Conservation (phyloP, 2,329 filamentous ascomycete genomes). For the Hymenoscyphus albidus region DNA sequence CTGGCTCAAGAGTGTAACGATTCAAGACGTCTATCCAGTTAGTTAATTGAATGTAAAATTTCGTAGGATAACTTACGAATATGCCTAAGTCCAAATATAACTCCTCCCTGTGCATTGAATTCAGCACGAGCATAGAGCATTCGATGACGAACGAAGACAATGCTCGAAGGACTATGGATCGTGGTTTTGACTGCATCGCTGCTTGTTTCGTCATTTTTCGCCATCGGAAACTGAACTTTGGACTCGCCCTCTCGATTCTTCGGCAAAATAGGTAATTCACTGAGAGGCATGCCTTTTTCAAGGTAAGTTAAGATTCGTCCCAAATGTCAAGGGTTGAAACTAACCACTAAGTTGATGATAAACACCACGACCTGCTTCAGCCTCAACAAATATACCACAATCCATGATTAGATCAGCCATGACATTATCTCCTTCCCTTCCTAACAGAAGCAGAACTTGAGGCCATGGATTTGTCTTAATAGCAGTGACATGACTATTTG, state of each 20-base stretch:
- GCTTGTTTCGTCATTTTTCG: background rate
- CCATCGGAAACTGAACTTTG: background rate
- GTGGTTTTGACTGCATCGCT: background rate
- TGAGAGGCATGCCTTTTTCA: slow-evolving; percentile 28
- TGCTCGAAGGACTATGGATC: slow-evolving; percentile 47
- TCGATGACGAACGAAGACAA: slow-evolving; percentile 73
- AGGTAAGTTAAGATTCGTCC: background rate
- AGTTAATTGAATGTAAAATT: slow-evolving; percentile 25
- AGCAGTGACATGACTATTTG: slow-evolving; percentile 65
- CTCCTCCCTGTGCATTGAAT: slow-evolving; percentile 61
- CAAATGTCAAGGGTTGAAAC: slow-evolving; percentile 22
- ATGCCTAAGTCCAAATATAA: slow-evolving; percentile 73
- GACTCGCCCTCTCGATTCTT: background rate
- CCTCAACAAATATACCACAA: slow-evolving; percentile 67
- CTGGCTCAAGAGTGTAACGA: slow-evolving; percentile 47
- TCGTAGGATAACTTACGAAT: slow-evolving; percentile 60
- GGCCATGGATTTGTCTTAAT: slow-evolving; percentile 74
- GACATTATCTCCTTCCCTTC: slow-evolving; percentile 68
- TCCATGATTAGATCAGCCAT: slow-evolving; percentile 76
- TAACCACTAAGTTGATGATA: slow-evolving; percentile 76
- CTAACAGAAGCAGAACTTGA: slow-evolving; percentile 68
- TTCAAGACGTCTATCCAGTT: slow-evolving; percentile 69
- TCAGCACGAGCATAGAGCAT: slow-evolving; percentile 81
- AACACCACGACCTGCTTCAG: slow-evolving; percentile 59
- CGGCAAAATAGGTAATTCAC: slow-evolving; percentile 21